These are phyloP conservation scores for Heliophila coronopifolia DNA, from an alignment of 441 rosid species.

Conservation along the genomic window DNA sequence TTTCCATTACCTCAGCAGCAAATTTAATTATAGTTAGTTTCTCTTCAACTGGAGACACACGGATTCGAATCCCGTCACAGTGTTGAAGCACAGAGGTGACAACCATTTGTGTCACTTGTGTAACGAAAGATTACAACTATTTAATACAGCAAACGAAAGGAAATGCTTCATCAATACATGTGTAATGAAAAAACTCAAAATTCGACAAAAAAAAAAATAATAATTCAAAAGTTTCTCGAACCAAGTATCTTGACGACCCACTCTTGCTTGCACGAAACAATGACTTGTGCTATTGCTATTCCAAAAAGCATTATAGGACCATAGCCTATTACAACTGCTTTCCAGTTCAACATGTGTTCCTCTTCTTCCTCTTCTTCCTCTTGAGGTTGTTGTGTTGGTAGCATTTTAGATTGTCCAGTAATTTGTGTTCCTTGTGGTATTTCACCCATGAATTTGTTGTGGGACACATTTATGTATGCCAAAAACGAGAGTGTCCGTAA, in stretches of 20 bases:
- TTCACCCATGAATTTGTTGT: constrained; percentile 26
- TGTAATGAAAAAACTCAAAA: too few relatives aligned
- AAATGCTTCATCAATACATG: too few relatives aligned
- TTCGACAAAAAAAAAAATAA: too few relatives aligned
- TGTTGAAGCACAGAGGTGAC: too few relatives aligned
- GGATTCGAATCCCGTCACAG: too few relatives aligned
- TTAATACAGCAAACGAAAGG: too few relatives aligned
- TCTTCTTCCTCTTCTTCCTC: neutral
- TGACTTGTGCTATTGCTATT: neutral
- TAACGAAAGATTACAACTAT: too few relatives aligned
- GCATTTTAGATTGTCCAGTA: constrained; percentile 8
- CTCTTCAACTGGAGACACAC: too few relatives aligned
- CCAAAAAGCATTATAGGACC: neutral
- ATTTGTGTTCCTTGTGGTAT: constrained; percentile 31
- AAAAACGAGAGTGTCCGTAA: constrained; percentile 30
- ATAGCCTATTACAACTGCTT: constrained; percentile 1
- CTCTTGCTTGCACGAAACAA: neutral
- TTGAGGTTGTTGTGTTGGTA: neutral
- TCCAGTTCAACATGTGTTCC: constrained; percentile 7
- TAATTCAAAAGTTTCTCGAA: too few relatives aligned
- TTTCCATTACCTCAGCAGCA: too few relatives aligned
- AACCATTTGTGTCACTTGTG: too few relatives aligned
- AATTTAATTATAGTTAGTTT: too few relatives aligned
- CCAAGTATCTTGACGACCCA: neutral
- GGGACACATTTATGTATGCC: constrained; percentile 26